Evolutionary conservation across 2,329 filamentous ascomycete genomes (phyloP), one percentile per base, ranked within the genome.

Genomic region (Colletotrichum echinochloae): DNA sequence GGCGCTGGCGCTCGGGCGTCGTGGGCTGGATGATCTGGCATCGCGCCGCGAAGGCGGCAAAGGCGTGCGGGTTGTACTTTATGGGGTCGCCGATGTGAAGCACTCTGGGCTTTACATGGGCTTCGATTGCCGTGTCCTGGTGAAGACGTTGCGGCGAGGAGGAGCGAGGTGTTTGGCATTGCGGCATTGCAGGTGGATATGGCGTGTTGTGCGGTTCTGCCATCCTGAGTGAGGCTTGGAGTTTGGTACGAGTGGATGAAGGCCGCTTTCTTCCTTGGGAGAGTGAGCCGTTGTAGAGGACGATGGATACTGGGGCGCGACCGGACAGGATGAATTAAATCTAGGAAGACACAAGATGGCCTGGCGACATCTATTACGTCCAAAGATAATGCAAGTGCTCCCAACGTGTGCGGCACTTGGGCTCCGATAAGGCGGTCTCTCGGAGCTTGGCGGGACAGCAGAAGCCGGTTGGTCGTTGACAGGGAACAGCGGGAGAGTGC

Each of bases 41-140:
- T 23, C 76, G 78, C 0, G 77, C 56, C 35, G 79, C 76, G 74
- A 88, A 83, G 71, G 79, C 78, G 39, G 78, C 78, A 74, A 85
- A 86, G 0, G 83, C 85, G 1, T 80, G 77, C 0, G 79, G 82
- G 73, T 87, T 87, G 78, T 86, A 87, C 72, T 81, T 82, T 68
- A 86, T 78, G 11, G 84, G 81, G 76, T 95, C 93, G 73, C 93
- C 94, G 79, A 94, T 90, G 82, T 91, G 91, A 74, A 97, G 87
- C 70, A 96, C 90, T 73, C 90, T 87, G 54, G 80, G 84, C 71
- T 79, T 84, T 20, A 73, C 16, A 3, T 62, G 69, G 71, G 72
- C 56, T 64, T 75, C 72, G 69, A 73, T 65, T 61, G 76, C 70
- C 46, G 56, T 63, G 74, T 30, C 77, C 74, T 37, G 46, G 57